Percentiles rank a stretch among this genome's conserved stretches.
Evolutionary conservation across 1,284 basidiomycete species (phyloP).

Genomic region (Cutaneotrichosporon mucoides): DNA sequence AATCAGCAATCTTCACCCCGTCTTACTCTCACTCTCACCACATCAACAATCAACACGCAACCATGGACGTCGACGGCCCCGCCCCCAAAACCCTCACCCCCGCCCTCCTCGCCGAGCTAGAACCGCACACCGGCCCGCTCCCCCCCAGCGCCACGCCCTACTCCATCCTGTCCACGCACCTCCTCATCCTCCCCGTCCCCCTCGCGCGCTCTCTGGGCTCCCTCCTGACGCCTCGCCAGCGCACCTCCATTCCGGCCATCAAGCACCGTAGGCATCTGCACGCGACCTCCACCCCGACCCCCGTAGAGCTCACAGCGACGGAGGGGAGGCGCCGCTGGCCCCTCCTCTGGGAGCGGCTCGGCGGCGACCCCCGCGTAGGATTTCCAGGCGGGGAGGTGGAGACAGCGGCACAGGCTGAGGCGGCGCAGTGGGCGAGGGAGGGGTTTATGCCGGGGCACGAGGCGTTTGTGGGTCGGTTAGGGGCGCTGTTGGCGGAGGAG

Average conservation of each 20-base stretch:
- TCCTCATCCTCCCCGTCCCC: not conserved
- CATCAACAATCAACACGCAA: not conserved
- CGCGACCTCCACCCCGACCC: constrained; percentile 19
- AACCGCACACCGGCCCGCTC: not conserved
- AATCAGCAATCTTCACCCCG: no score
- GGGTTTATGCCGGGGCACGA: constrained; percentile 28
- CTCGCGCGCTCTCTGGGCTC: not conserved
- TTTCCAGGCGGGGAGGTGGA: constrained; percentile 5
- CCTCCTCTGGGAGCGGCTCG: constrained; percentile 44
- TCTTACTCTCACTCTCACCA: no score
- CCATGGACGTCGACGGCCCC: not conserved
- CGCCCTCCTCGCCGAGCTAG: not conserved
- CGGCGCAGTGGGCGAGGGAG: constrained; percentile 31
- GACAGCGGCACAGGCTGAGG: constrained; percentile 24
- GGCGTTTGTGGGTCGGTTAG: constrained; percentile 43
- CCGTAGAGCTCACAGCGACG: constrained; percentile 21
- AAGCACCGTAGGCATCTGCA: constrained; percentile 37
- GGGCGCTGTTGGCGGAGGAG: constrained; percentile 38
- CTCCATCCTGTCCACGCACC: not conserved
- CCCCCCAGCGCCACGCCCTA: not conserved
- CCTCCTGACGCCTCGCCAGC: constrained; percentile 21
- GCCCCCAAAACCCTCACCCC: not conserved
- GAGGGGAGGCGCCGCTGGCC: constrained; percentile 42
- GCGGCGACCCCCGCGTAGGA: constrained; percentile 26
- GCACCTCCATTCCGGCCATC: constrained; percentile 32